These are phyloP conservation scores for Chrysanthemum makinoi DNA, from an alignment of 129 eudicot genomes.

Conservation along the genomic window DNA sequence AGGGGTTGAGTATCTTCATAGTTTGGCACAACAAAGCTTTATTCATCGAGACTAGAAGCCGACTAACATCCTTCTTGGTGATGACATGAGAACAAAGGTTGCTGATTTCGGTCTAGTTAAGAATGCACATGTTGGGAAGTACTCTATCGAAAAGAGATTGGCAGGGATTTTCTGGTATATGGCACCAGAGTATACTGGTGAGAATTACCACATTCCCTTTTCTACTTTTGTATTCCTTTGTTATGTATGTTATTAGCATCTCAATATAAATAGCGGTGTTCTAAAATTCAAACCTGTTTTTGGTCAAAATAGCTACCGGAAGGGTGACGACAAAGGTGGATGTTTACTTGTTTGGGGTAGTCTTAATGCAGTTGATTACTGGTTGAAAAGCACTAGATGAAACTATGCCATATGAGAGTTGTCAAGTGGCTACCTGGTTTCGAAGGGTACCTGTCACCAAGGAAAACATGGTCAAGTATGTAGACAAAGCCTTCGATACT, in stretches of 20 bases:
- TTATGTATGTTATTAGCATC: not conserved
- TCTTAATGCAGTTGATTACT: slow-evolving; percentile 43
- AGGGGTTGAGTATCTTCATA: slow-evolving; percentile 28
- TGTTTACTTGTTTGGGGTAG: slow-evolving; percentile 45
- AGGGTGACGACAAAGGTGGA: slow-evolving; percentile 46
- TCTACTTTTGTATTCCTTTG: not conserved
- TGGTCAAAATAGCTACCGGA: slow-evolving; percentile 42
- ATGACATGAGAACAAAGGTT: no score
- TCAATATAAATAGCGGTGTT: no score
- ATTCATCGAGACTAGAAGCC: not conserved
- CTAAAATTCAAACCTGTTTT: no score
- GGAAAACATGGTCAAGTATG: slow-evolving; percentile 24
- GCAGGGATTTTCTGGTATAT: no score
- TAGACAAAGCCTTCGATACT: slow-evolving; percentile 32
- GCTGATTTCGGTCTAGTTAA: slow-evolving; percentile 42
- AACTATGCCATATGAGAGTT: slow-evolving; percentile 30
- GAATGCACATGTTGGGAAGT: slow-evolving; percentile 35
- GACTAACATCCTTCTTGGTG: no score
- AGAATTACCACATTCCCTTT: not conserved
- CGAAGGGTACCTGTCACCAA: slow-evolving; percentile 30
- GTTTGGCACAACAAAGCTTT: slow-evolving; percentile 36
- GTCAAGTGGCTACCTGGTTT: slow-evolving; percentile 40
- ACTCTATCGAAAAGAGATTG: not conserved
- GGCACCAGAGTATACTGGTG: slow-evolving; percentile 23
- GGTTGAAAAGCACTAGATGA: slow-evolving; percentile 40